phyloP scores from a whole-genome alignment of 2,329 filamentous ascomycete species.

The Ophiostoma montium region DNA sequence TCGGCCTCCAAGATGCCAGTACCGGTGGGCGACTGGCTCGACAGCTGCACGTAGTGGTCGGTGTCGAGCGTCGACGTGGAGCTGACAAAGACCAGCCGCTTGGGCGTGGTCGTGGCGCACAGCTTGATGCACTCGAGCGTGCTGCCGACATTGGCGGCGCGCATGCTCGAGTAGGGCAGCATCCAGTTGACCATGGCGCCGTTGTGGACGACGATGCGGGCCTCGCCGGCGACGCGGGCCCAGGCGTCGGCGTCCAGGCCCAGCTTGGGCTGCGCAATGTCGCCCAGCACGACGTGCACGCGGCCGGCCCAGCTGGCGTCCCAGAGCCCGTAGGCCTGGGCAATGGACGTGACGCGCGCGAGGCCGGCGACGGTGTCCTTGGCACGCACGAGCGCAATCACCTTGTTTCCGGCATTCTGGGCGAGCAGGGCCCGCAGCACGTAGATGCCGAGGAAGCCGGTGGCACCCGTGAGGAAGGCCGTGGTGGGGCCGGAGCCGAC shows the following conservation, averaged over 20 bases:
- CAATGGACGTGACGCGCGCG: conserved; percentile 32
- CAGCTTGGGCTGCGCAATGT: conserved; percentile 57
- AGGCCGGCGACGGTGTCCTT: conserved; percentile 33
- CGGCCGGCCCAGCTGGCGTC: conserved; percentile 27
- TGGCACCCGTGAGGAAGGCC: conserved; percentile 76
- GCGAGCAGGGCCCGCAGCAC: conserved; percentile 62
- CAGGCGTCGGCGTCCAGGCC: conserved; percentile 55
- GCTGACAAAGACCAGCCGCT: conserved; percentile 67
- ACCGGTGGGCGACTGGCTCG: conserved; percentile 40
- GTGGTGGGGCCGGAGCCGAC: conserved; percentile 27
- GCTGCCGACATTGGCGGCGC: conserved; percentile 62
- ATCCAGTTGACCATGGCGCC: conserved; percentile 76
- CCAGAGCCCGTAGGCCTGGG: conserved; percentile 71
- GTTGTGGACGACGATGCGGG: conserved; percentile 70
- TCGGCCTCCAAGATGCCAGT: conserved; percentile 59
- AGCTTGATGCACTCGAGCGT: conserved; percentile 65
- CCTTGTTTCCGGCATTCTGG: conserved; percentile 38
- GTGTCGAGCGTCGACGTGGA: conserved; percentile 75
- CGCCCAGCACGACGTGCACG: conserved; percentile 56
- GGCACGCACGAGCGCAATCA: conserved; percentile 65
- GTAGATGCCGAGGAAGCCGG: conserved; percentile 77
- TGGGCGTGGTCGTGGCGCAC: conserved; percentile 55
- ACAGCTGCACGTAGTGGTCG: conserved; percentile 59
- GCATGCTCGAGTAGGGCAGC: conserved; percentile 57
- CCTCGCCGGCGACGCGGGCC: conserved; percentile 48